Evolutionary conservation across 805 yeast genomes (phyloP).

Genomic region (Yamadazyma akitaensis): DNA sequence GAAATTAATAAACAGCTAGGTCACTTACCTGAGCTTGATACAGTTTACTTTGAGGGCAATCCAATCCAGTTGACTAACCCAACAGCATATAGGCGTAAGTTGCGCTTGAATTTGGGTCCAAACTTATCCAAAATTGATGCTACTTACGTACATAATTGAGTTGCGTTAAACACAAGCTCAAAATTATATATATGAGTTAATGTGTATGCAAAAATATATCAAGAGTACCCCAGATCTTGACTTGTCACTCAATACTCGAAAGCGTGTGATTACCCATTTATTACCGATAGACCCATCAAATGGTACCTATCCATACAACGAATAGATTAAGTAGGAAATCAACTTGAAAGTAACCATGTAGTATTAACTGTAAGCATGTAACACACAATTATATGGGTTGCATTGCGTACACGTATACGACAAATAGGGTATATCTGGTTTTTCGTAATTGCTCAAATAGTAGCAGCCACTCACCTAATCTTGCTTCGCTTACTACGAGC

Average conservation of each 20-base stretch:
- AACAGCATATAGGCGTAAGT: conserved; percentile 83
- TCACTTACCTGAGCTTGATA: conserved; percentile 61
- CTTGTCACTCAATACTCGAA: background rate
- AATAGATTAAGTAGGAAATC: too few relatives aligned
- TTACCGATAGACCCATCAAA: background rate
- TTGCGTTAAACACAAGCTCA: too few relatives aligned
- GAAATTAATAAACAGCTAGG: conserved; percentile 67
- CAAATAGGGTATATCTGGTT: too few relatives aligned
- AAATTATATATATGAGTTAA: background rate
- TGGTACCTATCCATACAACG: background rate
- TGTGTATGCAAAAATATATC: background rate
- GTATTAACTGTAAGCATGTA: too few relatives aligned
- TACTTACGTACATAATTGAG: conserved; percentile 48
- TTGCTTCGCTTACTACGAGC: background rate
- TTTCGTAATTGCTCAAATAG: too few relatives aligned
- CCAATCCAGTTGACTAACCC: conserved; percentile 73
- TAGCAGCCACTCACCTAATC: too few relatives aligned
- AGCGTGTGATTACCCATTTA: background rate
- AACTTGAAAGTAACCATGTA: too few relatives aligned
- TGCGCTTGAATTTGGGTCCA: conserved; percentile 68
- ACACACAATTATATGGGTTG: too few relatives aligned
- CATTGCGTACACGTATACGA: too few relatives aligned
- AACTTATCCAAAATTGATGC: conserved; percentile 87
- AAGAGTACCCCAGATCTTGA: too few relatives aligned
- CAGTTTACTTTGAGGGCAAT: conserved; percentile 92